Conservation (phyloP, 495 filamentous ascomycete species). For the Lasiosphaeria ovina region DNA sequence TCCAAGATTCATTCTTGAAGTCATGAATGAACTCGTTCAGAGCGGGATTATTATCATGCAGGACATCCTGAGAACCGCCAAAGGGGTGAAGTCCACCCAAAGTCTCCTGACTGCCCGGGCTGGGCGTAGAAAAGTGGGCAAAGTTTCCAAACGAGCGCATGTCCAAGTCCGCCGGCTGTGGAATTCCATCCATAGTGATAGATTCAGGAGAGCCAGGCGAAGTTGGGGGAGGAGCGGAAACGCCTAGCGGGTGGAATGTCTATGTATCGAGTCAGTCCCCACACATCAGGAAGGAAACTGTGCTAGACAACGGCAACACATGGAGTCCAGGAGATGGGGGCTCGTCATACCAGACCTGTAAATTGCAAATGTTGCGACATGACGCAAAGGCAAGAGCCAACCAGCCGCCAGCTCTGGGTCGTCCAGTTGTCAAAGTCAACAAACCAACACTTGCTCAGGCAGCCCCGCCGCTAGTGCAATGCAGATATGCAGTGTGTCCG, state of each 20-base stretch:
- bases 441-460: no score
- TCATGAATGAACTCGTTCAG: conserved; percentile 12
- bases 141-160: conserved; percentile 2
- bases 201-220: conserved; percentile 17
- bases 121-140: conserved; percentile 1
- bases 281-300: no score
- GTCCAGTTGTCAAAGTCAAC: no score
- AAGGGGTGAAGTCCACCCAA: conserved; percentile 2
- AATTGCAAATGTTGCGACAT: conserved; percentile 13
- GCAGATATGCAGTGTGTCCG: no score
- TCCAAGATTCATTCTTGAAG: conserved; percentile 6
- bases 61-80: not conserved
- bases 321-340: not conserved
- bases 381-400: not conserved
- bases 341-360: conserved; percentile 10
- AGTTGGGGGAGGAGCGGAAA: conserved; percentile 3
- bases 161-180: conserved; percentile 5
- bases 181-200: conserved; percentile 6
- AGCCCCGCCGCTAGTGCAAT: no score
- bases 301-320: conserved; percentile 5
- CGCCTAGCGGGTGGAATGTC: conserved; percentile 11
- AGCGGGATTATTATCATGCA: not conserved
- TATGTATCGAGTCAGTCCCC: not conserved
- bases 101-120: not conserved
- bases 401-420: no score